phyloP scores from a whole-genome alignment of 2,329 filamentous ascomycete species.

The Delphinella strobiligena region DNA sequence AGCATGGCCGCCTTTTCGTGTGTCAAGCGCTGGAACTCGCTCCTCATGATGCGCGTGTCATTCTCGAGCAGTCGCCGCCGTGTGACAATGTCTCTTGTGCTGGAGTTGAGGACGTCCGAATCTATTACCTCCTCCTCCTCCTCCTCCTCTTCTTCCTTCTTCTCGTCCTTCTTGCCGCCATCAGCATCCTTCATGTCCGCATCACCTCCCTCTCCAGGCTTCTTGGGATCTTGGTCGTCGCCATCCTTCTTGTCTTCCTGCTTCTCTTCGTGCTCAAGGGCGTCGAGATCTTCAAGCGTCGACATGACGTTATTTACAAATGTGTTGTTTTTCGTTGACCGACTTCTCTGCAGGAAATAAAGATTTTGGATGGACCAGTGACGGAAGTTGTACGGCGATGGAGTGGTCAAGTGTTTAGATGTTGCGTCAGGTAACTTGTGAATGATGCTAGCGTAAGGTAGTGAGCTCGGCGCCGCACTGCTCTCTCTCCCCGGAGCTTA shows the following conservation, averaged over 20 bases:
- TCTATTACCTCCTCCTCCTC: slow-evolving; percentile 73
- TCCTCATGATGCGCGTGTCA: slow-evolving; percentile 96
- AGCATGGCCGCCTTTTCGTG: slow-evolving; percentile 95
- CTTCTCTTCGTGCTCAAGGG: slow-evolving; percentile 64
- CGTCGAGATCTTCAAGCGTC: slow-evolving; percentile 83
- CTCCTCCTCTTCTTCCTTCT: slow-evolving; percentile 39
- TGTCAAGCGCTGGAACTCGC: slow-evolving; percentile 83
- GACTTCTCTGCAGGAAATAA: not conserved
- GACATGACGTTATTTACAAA: slow-evolving; percentile 49
- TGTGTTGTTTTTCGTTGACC: slow-evolving; percentile 10
- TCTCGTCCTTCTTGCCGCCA: slow-evolving; percentile 42
- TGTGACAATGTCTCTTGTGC: slow-evolving; percentile 88
- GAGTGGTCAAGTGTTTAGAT: not conserved
- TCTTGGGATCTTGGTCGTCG: slow-evolving; percentile 43
- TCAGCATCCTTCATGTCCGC: slow-evolving; percentile 79
- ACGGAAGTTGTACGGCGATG: not conserved
- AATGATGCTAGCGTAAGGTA: slow-evolving; percentile 3
- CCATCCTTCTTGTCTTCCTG: slow-evolving; percentile 56
- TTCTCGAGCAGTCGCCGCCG: slow-evolving; percentile 89
- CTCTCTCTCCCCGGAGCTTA: not conserved
- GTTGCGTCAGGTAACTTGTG: not conserved
- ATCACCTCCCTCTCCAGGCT: slow-evolving; percentile 49
- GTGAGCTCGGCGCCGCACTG: not conserved
- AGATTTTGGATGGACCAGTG: not conserved
- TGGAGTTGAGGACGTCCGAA: slow-evolving; percentile 82